Evolutionary conservation across 176 grass and related monocot genomes (phyloP), one percentile per base, ranked within the genome.

Genomic region (Guadua angustifolia): DNA sequence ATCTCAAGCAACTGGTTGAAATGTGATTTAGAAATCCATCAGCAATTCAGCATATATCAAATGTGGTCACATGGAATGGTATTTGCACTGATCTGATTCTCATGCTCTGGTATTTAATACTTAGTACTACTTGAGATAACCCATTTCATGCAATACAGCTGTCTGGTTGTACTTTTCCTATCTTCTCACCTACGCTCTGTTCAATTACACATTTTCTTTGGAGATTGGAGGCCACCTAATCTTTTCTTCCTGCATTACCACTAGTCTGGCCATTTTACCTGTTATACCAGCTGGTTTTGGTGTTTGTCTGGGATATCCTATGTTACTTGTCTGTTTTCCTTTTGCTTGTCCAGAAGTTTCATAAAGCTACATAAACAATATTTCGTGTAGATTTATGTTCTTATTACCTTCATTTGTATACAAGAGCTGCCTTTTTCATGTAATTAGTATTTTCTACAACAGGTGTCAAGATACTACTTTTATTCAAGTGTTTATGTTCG

Each of bases 111-210:
- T 45, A 60, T 83, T 39, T 63, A 35, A 47, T 44, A 43, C 44
- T 50, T 50, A 24, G 15, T 57, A 29, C 50, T 32, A 21, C 29
- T 25, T 53, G 29, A 21, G 33, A 59, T 11, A 32, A 18, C 8
- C 45, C 17, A 63, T 52, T 83, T 78, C 51, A 78, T 21, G 29
- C 61, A 49, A 55, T 12, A 21, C 21, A 26, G 33, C 73, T 80
- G 46, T 73, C n/a, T 29, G 16, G n/a, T 63, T 35, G 18, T 79
- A 71, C 66, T 63, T 69, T 59, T 66, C 21, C 16, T 36, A 46
- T 29, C 25, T 21, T 66, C 26, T 7, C 24, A 51, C 29, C 29
- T 14, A 66, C 43, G n/a, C 24, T 61, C 24, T 60, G 40, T 21
- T 80, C 39, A n/a, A 44, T 18, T 47, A 11, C 62, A 68, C 47